Evolutionary conservation across 75 land plant species (phyloP).

Genomic region (Cryptomeria japonica): DNA sequence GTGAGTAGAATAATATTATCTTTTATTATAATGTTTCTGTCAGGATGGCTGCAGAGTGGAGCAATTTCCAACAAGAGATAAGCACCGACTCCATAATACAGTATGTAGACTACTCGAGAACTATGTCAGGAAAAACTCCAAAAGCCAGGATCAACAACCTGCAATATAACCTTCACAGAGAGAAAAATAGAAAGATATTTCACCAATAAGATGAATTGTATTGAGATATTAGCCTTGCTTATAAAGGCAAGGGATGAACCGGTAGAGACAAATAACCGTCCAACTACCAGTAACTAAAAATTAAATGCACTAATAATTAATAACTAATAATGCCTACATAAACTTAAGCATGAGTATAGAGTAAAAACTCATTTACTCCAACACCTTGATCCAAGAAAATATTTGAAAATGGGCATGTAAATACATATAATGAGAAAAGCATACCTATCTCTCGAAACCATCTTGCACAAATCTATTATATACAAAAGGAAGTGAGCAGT

Average conservation of each 20-base stretch:
- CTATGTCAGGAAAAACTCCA: not conserved
- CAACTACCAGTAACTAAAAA: no score
- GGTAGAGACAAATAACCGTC: no score
- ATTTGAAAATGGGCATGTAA: not conserved
- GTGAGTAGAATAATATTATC: not conserved
- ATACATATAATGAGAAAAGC: not conserved
- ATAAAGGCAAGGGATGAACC: no score
- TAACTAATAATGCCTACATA: no score
- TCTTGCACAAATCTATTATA: not conserved
- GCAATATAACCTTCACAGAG: no score
- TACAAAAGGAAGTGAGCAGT: not conserved
- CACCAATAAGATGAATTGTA: no score
- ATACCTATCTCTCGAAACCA: not conserved
- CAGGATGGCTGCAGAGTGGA: constrained; percentile 30
- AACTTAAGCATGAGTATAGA: no score
- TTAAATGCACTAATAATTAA: no score
- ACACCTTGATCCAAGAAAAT: not conserved
- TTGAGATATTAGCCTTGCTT: no score
- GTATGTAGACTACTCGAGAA: constrained; percentile 5
- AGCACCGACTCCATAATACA: constrained; percentile 14
- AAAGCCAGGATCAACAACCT: no score
- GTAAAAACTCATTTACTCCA: no score
- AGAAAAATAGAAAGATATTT: no score
- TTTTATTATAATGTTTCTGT: not conserved
- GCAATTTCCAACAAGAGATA: constrained; percentile 28